Conservation (phyloP, 2,329 filamentous ascomycete species). For the Seiridium cupressi region DNA sequence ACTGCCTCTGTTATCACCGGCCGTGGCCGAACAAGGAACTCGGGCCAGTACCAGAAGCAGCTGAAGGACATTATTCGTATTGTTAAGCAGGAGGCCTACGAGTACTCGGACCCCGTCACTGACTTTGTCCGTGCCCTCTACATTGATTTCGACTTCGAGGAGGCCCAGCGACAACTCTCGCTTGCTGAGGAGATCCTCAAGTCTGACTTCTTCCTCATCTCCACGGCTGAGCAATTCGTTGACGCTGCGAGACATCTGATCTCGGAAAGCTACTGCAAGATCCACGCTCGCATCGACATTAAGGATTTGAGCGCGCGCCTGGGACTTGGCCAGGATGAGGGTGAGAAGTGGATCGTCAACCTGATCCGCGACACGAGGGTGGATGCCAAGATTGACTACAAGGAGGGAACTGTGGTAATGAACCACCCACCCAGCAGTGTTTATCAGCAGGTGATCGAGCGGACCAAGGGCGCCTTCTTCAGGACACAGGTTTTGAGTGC, state of each 20-base stretch:
- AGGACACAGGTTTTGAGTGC: slow-evolving; percentile 87
- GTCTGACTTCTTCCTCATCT: slow-evolving; percentile 92
- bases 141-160: slow-evolving; percentile 94
- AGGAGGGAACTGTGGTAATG: slow-evolving; percentile 98
- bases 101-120: slow-evolving; percentile 94
- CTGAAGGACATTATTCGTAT: slow-evolving; percentile 96
- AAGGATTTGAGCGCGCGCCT: slow-evolving; percentile 92
- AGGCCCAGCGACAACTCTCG: slow-evolving; percentile 83
- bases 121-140: slow-evolving; percentile 96
- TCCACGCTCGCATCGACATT: slow-evolving; percentile 97
- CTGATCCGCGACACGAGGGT: slow-evolving; percentile 95
- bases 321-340: slow-evolving; percentile 88
- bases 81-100: slow-evolving; percentile 94
- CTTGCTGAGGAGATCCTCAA: slow-evolving; percentile 89
- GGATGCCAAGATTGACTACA: slow-evolving; percentile 99
- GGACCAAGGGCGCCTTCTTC: slow-evolving; percentile 99
- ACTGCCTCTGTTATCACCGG: slow-evolving; percentile 94
- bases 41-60: slow-evolving; percentile 91
- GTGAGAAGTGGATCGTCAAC: slow-evolving; percentile 99
- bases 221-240: slow-evolving; percentile 82
- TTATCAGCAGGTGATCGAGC: slow-evolving; percentile 98
- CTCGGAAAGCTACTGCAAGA: slow-evolving; percentile 99
- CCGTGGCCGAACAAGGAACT: slow-evolving; percentile 77
- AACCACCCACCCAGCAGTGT: slow-evolving; percentile 98
- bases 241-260: slow-evolving; percentile 94